Conservation (phyloP, 1,284 basidiomycete species). For the Ganoderma multipileum region DNA sequence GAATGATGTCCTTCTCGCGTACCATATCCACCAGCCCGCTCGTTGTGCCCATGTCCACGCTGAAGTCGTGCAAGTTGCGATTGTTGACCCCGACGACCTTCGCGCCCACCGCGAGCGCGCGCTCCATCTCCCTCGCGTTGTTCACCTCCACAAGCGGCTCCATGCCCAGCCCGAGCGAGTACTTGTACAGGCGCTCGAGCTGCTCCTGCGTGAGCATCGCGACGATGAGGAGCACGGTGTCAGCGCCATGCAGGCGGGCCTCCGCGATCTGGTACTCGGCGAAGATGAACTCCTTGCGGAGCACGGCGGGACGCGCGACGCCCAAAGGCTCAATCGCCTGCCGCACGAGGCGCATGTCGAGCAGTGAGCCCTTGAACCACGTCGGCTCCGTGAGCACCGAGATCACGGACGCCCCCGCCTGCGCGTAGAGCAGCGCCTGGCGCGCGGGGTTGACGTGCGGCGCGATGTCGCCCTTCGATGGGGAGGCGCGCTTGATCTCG, state of each 20-base stretch:
- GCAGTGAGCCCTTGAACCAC: conserved; percentile 96
- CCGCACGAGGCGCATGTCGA: conserved; percentile 91
- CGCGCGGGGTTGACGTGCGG: conserved; percentile 75
- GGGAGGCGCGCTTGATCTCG: conserved; percentile 96
- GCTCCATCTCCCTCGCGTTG: conserved; percentile 88
- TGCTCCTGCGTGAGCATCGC: conserved; percentile 84
- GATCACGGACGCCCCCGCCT: conserved; percentile 91
- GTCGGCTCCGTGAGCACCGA: conserved; percentile 97
- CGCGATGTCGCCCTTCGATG: conserved; percentile 91
- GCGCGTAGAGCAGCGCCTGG: conserved; percentile 90
- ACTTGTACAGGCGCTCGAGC: conserved; percentile 81
- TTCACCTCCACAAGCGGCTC: conserved; percentile 98
- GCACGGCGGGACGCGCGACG: conserved; percentile 90
- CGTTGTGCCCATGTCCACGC: conserved; percentile 97
- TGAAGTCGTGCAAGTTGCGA: conserved; percentile 94
- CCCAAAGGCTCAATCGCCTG: conserved; percentile 78
- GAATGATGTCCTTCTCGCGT: conserved; percentile 73
- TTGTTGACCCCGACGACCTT: conserved; percentile 98
- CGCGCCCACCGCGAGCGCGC: conserved; percentile 84
- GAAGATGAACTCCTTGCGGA: conserved; percentile 98
- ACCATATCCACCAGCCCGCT: conserved; percentile 88
- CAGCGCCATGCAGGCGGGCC: conserved; percentile 90
- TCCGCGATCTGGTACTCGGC: conserved; percentile 96
- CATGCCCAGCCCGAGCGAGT: conserved; percentile 87
- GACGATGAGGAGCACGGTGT: conserved; percentile 95